A percentile compares a stretch with the other conserved stretches of the same genome.
Evolutionary conservation across 1,139 yeast species (phyloP).

Genomic region (Zygosaccharomyces sapae): DNA sequence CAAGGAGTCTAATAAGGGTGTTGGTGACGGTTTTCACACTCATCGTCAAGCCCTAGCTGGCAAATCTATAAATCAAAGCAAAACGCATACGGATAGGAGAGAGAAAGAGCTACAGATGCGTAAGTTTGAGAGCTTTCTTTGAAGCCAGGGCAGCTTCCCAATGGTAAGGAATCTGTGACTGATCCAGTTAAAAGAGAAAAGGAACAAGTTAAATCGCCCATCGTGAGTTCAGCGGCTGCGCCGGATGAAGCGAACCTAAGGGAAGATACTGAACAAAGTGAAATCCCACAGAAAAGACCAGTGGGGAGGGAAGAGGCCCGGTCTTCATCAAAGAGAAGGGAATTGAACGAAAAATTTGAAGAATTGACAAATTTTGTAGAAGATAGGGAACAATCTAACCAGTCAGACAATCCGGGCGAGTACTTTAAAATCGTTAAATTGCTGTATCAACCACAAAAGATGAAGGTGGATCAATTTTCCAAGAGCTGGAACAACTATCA

Average conservation of each 20-base stretch:
- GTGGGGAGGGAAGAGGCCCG: neutral
- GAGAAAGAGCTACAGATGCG: constrained; percentile 10
- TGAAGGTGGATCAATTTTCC: constrained; percentile 9
- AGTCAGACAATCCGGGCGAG: constrained; percentile 12
- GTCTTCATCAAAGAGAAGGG: neutral
- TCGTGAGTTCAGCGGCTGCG: neutral
- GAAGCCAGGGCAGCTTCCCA: constrained; percentile 3
- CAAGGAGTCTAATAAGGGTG: neutral
- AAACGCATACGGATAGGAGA: constrained; percentile 5
- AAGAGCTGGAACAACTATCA: constrained; percentile 18
- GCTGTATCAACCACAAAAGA: constrained; percentile 9
- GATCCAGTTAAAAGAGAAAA: neutral
- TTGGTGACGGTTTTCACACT: neutral
- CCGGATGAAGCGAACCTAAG: neutral
- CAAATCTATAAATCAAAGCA: constrained; percentile 10
- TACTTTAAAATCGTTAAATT: constrained; percentile 8
- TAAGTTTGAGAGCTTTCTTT: constrained; percentile 13
- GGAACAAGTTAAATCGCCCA: neutral
- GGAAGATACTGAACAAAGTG: neutral
- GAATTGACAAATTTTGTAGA: constrained; percentile 1
- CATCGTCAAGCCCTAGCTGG: constrained; percentile 17
- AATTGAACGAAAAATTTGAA: constrained; percentile 6
- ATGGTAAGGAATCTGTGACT: neutral
- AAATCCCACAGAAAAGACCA: neutral
- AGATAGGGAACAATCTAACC: neutral